phyloP scores from a whole-genome alignment of 2,329 filamentous ascomycete genomes.

The Penicillium freii region DNA sequence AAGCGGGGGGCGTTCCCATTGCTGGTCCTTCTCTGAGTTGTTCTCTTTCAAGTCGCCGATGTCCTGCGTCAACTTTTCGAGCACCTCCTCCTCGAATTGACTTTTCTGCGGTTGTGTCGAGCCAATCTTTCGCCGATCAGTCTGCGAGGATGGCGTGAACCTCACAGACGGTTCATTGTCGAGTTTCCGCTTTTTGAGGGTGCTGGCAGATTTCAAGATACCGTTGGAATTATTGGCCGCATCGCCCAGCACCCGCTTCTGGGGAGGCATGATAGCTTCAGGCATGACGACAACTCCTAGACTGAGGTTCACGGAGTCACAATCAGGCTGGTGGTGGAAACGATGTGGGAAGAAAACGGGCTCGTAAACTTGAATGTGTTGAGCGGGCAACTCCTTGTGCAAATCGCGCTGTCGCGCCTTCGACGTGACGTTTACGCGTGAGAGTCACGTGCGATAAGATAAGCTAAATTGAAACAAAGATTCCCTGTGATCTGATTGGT shows the following conservation, averaged over 20 bases:
- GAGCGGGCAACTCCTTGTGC: conserved; percentile 14
- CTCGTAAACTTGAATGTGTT: conserved; percentile 8
- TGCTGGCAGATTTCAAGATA: conserved; percentile 52
- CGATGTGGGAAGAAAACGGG: neutral
- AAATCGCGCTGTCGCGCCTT: conserved; percentile 26
- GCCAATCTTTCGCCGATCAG: conserved; percentile 56
- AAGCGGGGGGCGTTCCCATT: conserved; percentile 72
- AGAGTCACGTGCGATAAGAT: conserved; percentile 23
- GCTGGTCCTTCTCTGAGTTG: conserved; percentile 89
- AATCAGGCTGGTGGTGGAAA: neutral
- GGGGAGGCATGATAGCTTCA: conserved; percentile 49
- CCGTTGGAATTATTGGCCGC: conserved; percentile 64
- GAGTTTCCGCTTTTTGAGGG: conserved; percentile 80
- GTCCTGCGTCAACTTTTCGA: conserved; percentile 95
- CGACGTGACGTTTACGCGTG: conserved; percentile 31
- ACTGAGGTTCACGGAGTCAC: conserved; percentile 1
- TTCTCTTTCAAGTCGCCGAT: conserved; percentile 79
- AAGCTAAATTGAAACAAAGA: conserved; percentile 12
- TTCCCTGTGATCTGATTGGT: neutral
- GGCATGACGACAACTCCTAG: conserved; percentile 35
- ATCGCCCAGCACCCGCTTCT: conserved; percentile 72
- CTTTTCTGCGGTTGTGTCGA: conserved; percentile 76
- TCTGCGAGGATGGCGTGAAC: conserved; percentile 61
- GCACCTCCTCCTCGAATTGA: conserved; percentile 86
- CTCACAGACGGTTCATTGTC: conserved; percentile 55